Conservation (phyloP, 768 basidiomycete species). For the Amanita rimosa region DNA sequence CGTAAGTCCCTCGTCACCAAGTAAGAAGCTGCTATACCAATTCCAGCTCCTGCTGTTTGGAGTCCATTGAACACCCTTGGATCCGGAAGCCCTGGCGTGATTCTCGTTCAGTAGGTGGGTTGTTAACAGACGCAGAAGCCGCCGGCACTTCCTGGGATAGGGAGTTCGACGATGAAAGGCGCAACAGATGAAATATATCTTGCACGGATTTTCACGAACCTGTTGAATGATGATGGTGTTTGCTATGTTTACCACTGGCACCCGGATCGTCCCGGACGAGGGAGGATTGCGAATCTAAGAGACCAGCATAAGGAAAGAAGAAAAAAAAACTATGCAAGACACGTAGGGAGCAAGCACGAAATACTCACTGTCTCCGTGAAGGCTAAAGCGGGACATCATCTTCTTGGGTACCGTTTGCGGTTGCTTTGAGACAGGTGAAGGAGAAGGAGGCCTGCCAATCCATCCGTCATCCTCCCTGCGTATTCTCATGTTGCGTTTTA, state of each 20-base stretch:
- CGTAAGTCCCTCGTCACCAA: not conserved
- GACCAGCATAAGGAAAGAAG: not conserved
- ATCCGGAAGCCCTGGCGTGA: conserved; percentile 7
- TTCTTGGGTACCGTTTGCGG: conserved; percentile 35
- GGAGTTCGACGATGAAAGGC: conserved; percentile 18
- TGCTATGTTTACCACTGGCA: too few species aligned
- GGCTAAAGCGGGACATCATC: conserved; percentile 30
- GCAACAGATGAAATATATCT: conserved; percentile 1
- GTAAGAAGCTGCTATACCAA: conserved; percentile 36
- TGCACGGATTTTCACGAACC: conserved; percentile 5
- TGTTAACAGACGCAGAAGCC: not conserved
- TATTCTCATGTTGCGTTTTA: conserved; percentile 41
- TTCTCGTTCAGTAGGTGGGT: not conserved
- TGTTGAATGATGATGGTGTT: not conserved
- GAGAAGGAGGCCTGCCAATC: conserved; percentile 20
- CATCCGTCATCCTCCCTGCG: conserved; percentile 29
- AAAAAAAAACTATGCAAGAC: too few species aligned
- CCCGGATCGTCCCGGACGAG: conserved; percentile 13
- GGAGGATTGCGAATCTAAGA: conserved; percentile 24
- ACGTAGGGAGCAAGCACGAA: not conserved
- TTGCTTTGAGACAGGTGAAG: conserved; percentile 22
- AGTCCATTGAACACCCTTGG: conserved; percentile 56
- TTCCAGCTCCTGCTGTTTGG: conserved; percentile 92
- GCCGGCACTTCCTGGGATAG: not conserved
- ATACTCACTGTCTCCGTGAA: conserved; percentile 28